Conservation (phyloP, 345 rosid genomes). For the Eucalyptus coolabah region DNA sequence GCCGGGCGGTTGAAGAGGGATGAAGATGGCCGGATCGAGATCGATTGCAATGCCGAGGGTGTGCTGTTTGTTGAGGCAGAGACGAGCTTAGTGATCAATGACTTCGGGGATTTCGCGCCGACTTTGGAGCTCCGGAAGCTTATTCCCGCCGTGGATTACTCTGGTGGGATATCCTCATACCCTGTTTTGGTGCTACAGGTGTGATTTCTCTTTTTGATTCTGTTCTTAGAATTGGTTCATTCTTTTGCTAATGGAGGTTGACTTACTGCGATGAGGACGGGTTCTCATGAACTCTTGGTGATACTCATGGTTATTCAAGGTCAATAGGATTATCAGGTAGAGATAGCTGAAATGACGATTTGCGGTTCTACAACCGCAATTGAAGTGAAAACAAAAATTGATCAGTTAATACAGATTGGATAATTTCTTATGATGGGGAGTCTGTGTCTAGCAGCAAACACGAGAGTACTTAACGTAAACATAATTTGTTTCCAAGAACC, state of each 20-base stretch:
- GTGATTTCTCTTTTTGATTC: neutral
- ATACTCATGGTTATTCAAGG: neutral
- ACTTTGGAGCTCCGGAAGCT: neutral
- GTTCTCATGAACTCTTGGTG: neutral
- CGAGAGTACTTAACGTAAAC: neutral
- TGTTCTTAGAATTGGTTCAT: neutral
- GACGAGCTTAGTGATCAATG: constrained; percentile 44
- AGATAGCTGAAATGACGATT: neutral
- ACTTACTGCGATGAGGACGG: neutral
- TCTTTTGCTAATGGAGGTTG: neutral
- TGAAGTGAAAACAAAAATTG: neutral
- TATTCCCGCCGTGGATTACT: constrained; percentile 52
- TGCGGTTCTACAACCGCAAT: neutral
- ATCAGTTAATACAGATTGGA: neutral
- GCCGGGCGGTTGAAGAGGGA: constrained; percentile 33
- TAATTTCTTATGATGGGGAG: neutral
- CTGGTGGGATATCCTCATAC: constrained; percentile 12
- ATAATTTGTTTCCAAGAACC: neutral
- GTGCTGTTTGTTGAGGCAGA: constrained; percentile 82
- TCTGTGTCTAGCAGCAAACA: neutral
- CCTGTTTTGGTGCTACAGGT: neutral
- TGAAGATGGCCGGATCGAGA: constrained; percentile 26
- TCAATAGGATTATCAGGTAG: neutral
- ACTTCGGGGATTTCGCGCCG: constrained; percentile 7
- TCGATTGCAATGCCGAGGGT: constrained; percentile 74